Evolutionary conservation across 805 yeast genomes (phyloP), one percentile per base, ranked within the genome.

Genomic region (Lachancea fermentati): DNA sequence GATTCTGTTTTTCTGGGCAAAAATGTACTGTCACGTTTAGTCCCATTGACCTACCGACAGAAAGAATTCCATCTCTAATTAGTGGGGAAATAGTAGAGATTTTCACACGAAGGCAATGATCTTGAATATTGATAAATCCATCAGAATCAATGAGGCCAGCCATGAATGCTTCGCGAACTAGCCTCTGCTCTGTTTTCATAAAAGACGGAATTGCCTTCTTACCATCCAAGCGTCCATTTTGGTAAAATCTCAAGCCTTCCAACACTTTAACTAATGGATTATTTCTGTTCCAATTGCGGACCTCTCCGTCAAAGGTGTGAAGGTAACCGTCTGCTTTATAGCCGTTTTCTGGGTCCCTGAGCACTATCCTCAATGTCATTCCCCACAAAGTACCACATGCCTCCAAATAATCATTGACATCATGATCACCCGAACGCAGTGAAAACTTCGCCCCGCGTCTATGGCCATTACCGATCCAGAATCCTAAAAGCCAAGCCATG

Each of bases 401-500:
- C 14, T 31, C 19, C 4, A 44, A 33, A 13, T 28, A 28, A 3
- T 29, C 32, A 32, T 41, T 38, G 24, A 44, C 39, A 30, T 44
- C 48, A 18, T 32, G 38, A 24, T 41, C 48, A 4, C 15, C 41
- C 1, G 37, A 11, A 17, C 42, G 40, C 11, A 44, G 16, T 3
- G 43, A 42, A 34, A 44, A 44, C 3, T 28, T 13, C 7, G 41
- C 43, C 3, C 45, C 43, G 4, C 36, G 22, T 12, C 41, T 17
- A 31, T 33, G 14, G 14, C 48, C 48, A 30, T 45, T 40, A 8
- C 46, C 44, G 3, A 45, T 30, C 45, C 48, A 44, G 16, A 42
- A 42, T 11, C 48, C 48, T n/a, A 45, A 26, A 3, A 45, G 25
- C 45, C 45, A 45, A 3, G 45, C 43, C 45, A 45, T 42, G 18